Percentiles rank a stretch among this genome's conserved stretches.
Evolutionary conservation across 768 basidiomycete genomes (phyloP).

Genomic region (Phanerochaete carnosa): DNA sequence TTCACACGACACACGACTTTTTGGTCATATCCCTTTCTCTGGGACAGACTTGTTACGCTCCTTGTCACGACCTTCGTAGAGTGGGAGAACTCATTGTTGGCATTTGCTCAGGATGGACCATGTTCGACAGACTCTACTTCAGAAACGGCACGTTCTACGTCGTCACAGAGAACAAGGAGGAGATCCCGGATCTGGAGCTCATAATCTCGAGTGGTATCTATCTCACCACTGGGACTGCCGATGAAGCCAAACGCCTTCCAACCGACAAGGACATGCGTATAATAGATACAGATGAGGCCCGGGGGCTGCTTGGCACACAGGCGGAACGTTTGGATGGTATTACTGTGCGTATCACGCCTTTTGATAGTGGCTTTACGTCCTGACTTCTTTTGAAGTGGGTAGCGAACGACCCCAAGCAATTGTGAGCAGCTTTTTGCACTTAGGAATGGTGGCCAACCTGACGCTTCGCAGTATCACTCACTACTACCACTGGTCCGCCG

Average conservation of each 20-base stretch:
- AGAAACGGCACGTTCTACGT: slow-evolving; percentile 80
- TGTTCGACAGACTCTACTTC: slow-evolving; percentile 80
- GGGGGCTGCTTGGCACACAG: slow-evolving; percentile 63
- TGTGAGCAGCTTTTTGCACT: slow-evolving; percentile 40
- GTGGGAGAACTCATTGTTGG: background rate
- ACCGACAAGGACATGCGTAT: slow-evolving; percentile 77
- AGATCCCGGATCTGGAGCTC: slow-evolving; percentile 58
- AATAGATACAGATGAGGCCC: slow-evolving; percentile 66
- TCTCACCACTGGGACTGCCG: slow-evolving; percentile 56
- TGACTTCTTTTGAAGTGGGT: slow-evolving; percentile 50
- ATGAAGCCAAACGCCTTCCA: slow-evolving; percentile 59
- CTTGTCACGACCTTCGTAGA: no score
- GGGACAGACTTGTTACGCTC: background rate
- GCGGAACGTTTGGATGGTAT: slow-evolving; percentile 78
- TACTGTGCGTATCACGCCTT: slow-evolving; percentile 42
- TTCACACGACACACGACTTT: background rate
- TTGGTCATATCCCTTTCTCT: no score
- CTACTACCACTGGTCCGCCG: slow-evolving; percentile 93
- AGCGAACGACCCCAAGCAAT: slow-evolving; percentile 84
- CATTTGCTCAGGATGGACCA: slow-evolving; percentile 71
- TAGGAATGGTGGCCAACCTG: background rate
- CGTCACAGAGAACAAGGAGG: slow-evolving; percentile 68
- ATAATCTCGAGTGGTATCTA: slow-evolving; percentile 70
- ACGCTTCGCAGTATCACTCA: slow-evolving; percentile 66
- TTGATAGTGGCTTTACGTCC: background rate